Evolutionary conservation across 176 grass and related monocot species (phyloP), one percentile per base, ranked within the genome.

Genomic region (Juncus inflexus): DNA sequence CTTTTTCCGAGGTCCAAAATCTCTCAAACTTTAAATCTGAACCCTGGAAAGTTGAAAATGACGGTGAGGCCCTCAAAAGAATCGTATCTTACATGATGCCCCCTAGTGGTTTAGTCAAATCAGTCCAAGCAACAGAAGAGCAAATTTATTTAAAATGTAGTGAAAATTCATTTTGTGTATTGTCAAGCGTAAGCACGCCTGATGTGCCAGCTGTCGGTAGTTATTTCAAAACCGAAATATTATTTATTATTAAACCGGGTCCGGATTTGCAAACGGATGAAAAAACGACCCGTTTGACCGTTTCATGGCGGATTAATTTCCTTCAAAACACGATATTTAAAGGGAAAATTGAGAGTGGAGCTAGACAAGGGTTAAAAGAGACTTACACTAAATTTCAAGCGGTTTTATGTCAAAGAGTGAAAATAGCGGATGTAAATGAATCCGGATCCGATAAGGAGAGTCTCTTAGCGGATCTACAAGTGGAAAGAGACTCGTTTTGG

Each of bases 271-370:
- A 83, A 74, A 81, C 84, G 19, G 52, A 81, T 58, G 74, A 91
- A 58, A 77, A 84, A 61, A 77, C 94, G 35, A 86, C 87, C 55
- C 79, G 74, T 77, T 69, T 97, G 67, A 69, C 86, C 56, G 79
- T 97, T 75, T 91, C 94, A 63, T 97, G 94, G 94, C 79, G 85
- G 55, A 81, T 91, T 55, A 97, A 97, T 81, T 97, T 97, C 79
- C 74, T 91, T 89, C 94, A 97, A 66, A 91, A 87, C 85, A 97
- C 94, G 55, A 84, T 91, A 74, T 74, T 97, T 6, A 97, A 82
- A 76, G 61, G 94, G 74, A 84, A 87, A 77, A 97, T 97, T 73
- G 94, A 97, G 83, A 97, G 67, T 86, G 94, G 88, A 67, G 94
- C 94, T 60, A 97, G 61, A 53, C 94, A 97, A 84, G 88, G 94